Percentiles rank a stretch among this genome's conserved stretches.
These are phyloP conservation scores for Trichosporon faecale DNA, from an alignment of 1,284 basidiomycete genomes.

Conservation along the genomic window DNA sequence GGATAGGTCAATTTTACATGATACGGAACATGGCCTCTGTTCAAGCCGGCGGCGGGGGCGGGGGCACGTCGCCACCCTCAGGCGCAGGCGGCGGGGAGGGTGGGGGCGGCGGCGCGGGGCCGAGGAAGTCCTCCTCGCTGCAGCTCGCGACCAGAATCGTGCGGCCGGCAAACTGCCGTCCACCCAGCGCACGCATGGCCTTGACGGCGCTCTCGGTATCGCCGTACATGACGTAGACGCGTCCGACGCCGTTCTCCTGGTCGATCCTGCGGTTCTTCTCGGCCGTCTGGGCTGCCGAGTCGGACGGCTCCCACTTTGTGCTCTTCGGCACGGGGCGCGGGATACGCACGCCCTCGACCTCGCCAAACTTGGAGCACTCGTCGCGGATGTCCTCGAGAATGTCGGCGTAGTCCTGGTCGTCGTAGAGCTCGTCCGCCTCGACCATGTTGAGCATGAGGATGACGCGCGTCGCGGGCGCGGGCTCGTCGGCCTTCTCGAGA, in stretches of 20 bases:
- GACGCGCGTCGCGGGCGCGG: constrained; percentile 64
- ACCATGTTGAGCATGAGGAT: constrained; percentile 99
- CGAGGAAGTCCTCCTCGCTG: constrained; percentile 51
- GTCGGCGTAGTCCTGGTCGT: constrained; percentile 90
- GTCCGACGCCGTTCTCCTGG: constrained; percentile 85
- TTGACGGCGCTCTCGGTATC: constrained; percentile 62
- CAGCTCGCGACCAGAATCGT: constrained; percentile 63
- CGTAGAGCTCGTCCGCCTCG: constrained; percentile 81
- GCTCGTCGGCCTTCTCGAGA: constrained; percentile 60
- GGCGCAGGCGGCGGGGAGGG: constrained; percentile 31
- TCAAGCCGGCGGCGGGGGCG: constrained; percentile 18
- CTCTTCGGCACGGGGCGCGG: constrained; percentile 72
- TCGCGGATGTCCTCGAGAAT: constrained; percentile 92
- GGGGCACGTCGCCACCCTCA: constrained; percentile 19
- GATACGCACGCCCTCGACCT: constrained; percentile 79
- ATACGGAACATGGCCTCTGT: background rate
- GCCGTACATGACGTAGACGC: constrained; percentile 84
- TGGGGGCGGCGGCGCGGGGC: constrained; percentile 44
- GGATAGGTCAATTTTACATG: background rate
- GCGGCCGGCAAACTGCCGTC: constrained; percentile 84
- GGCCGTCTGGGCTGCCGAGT: constrained; percentile 57
- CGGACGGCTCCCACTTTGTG: constrained; percentile 72
- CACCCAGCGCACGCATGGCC: constrained; percentile 80
- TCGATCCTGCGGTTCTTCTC: constrained; percentile 61
- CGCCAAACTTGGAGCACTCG: constrained; percentile 80